Base-by-base conservation (phyloP, 768 basidiomycete species). In the Lanmaoa rubissima region DNA sequence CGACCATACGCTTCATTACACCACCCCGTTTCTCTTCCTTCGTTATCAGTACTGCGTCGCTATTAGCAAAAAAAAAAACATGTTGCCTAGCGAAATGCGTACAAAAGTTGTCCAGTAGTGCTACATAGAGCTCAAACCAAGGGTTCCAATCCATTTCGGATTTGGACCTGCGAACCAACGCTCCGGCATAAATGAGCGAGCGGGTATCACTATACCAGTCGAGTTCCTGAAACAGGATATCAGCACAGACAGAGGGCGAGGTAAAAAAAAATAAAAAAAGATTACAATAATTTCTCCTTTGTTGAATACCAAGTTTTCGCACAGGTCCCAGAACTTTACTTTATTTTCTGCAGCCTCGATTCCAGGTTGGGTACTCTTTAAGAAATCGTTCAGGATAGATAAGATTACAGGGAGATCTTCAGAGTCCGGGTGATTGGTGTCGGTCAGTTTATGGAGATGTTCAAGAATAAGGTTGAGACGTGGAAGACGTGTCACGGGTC, bases 281-380 rank as follows among this genome's bases (percentile, higher is more conserved):
- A 85, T 57, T 65, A 92, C 92, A 38, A 93, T 85, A 17, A 94
- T 84, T 69, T 95, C 92, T 26, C 89, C 92, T 59, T 80, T 85
- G 65, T 84, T 84, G 64, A 84, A 91, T 13, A 83, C 71, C 48
- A 96, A 68, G 62, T 81, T 86, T 73, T 95, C 91, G 61, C 84
- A 85, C 3, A 95, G 74, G 51, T 77, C 84, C 87, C 88, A 91
- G 57, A 92, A 86, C 66, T 92, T 93, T 61, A 94, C 93, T 68
- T 93, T 93, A 59, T 84, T 81, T 67, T 95, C 93, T 1, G 94
- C 91, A n/a, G 87, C 90, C 57, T 85, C 90, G 57, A 96, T 94
- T 5, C 94, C 94, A 1, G 92, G 92, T 65, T 95, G 87, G 0
- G 91, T 91, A 60, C 87, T 87, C 76, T 90, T 92, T 57, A 96